Base-by-base conservation (phyloP, 495 filamentous ascomycete species). In the Evernia prunastri region DNA sequence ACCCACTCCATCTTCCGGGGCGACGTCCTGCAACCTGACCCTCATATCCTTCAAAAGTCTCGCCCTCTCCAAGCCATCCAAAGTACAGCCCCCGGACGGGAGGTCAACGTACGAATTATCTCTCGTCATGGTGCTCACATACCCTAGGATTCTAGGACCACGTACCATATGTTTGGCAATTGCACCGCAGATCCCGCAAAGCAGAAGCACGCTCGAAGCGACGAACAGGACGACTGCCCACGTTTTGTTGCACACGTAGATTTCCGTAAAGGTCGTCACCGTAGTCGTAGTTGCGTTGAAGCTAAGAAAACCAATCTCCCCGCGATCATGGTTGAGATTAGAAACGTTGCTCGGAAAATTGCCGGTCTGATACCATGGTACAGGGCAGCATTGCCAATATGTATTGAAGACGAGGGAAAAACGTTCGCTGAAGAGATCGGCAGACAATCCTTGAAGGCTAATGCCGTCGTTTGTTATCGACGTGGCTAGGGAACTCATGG, bases 41-140 rank as follows among this genome's bases (percentile, higher is more conserved):
- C 17, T 8, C 15, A 53, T 2, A 18, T 53, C 49, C 27, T 53
- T 53, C 25, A 53, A 8, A 4, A 53, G 49, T 35, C 35, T 62
- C 29, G 60, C 45, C 45, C 60, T 54, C 27, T 62, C 43, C 35
- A 62, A 35, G 10, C 60, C 60, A 25, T 54, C 45, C 43, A 62
- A 36, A 15, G 60, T 27, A 42, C 40, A 37, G 43, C 47, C 60
- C 15, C 60, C 60, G 27, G 40, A 17, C 23, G 60, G 60, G 15
- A 62, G 43, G 25, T 42, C 27, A 15, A 58, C 23, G 15, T 58
- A 58, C 27, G 56, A 17, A 29, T 58, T 58, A 39, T 58, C 56
- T 4, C 56, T 35, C 23, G 56, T 58, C 56, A 58, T 58, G 2
- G 56, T 37, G 18, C 56, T 58, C 12, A 58, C 49, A 8, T 53